Evolutionary conservation across 1,284 basidiomycete species (phyloP).

Genomic region (Puccinia novopanici): DNA sequence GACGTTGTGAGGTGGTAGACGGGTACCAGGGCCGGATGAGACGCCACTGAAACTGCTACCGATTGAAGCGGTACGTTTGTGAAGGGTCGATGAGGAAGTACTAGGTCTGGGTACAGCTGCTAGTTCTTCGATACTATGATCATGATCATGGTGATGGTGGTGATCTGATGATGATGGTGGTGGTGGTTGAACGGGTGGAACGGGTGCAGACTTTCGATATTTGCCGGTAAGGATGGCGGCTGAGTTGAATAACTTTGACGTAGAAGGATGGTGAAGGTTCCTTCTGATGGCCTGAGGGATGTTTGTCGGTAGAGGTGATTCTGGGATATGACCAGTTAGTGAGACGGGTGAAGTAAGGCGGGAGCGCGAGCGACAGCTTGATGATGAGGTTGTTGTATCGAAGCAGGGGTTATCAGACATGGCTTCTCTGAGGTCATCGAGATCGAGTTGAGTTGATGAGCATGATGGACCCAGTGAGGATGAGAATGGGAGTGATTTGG

Average conservation of each 20-base stretch:
- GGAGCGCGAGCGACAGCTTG: slow-evolving; percentile 7
- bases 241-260: not conserved
- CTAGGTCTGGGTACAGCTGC: not conserved
- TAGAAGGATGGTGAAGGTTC: not conserved
- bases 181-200: slow-evolving; percentile 12
- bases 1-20: slow-evolving; percentile 1
- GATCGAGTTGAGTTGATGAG: slow-evolving; percentile 22
- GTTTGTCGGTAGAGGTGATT: not conserved
- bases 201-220: slow-evolving; percentile 11
- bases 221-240: slow-evolving; percentile 7
- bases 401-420: slow-evolving; percentile 45
- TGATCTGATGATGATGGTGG: not conserved
- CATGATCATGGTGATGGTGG: not conserved
- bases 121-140: too few species aligned
- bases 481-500: not conserved
- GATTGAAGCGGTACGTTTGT: slow-evolving; percentile 29
- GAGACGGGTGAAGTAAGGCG: slow-evolving; percentile 25
- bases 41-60: slow-evolving; percentile 24
- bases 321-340: not conserved
- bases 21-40: slow-evolving; percentile 4
- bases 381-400: slow-evolving; percentile 26
- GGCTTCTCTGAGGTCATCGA: slow-evolving; percentile 44
- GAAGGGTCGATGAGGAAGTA: not conserved
- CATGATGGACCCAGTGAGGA: slow-evolving; percentile 1
- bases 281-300: not conserved